Evolutionary conservation across 2,329 filamentous ascomycete genomes (phyloP).

Genomic region (Ustulina deusta): DNA sequence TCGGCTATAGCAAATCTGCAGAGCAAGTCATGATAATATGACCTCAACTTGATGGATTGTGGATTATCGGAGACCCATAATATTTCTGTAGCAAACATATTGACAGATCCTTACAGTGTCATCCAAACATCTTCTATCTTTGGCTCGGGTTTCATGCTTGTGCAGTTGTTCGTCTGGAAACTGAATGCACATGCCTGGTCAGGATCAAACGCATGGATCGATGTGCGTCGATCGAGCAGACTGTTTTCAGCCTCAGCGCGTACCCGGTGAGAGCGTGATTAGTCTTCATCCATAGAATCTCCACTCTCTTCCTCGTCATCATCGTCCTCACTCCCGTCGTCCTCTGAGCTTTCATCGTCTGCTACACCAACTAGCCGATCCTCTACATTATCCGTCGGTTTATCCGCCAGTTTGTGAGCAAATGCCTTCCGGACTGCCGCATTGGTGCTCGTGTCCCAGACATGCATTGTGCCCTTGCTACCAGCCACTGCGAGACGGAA

Average conservation of each 20-base stretch:
- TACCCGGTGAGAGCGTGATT: slow-evolving; percentile 32
- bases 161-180: slow-evolving; percentile 17
- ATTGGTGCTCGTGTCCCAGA: slow-evolving; percentile 98
- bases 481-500: slow-evolving; percentile 94
- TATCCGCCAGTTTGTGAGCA: slow-evolving; percentile 72
- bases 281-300: slow-evolving; percentile 71
- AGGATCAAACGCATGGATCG: slow-evolving; percentile 31
- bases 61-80: not conserved
- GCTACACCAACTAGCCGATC: slow-evolving; percentile 84
- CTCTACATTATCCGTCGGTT: slow-evolving; percentile 70
- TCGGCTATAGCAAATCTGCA: slow-evolving; percentile 8
- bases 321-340: slow-evolving; percentile 57
- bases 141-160: not conserved
- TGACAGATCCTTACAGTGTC: slow-evolving; percentile 2
- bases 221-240: slow-evolving; percentile 39
- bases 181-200: slow-evolving; percentile 20
- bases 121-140: slow-evolving; percentile 4
- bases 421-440: slow-evolving; percentile 86
- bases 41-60: not conserved
- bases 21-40: slow-evolving; percentile 7
- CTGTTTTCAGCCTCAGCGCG: slow-evolving; percentile 31
- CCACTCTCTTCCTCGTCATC: slow-evolving; percentile 53
- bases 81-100: not conserved
- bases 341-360: slow-evolving; percentile 67
- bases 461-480: slow-evolving; percentile 90